These are phyloP conservation scores for Filosporella fistucella DNA, from an alignment of 495 filamentous ascomycete genomes.

Conservation along the genomic window DNA sequence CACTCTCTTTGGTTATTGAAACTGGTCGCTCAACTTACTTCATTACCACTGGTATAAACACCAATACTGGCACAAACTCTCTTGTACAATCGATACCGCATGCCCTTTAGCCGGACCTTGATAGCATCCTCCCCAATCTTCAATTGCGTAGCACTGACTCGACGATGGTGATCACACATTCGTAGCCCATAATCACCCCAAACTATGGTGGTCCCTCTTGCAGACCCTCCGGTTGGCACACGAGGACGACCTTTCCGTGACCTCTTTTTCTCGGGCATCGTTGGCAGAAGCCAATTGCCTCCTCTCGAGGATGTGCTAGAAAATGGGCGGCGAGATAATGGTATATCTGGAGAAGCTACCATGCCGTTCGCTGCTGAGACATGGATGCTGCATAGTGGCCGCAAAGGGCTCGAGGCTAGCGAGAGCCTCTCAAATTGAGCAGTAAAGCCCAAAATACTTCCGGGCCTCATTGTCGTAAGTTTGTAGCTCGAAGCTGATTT, in stretches of 20 bases:
- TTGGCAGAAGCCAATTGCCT: constrained; percentile 77
- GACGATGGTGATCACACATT: constrained; percentile 87
- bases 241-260: constrained; percentile 87
- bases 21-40: constrained; percentile 43
- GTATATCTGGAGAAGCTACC: no score
- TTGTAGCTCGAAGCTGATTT: not conserved
- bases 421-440: constrained; percentile 24
- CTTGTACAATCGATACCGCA: constrained; percentile 90
- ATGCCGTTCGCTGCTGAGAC: no score
- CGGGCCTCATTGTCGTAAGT: constrained; percentile 21
- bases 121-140: constrained; percentile 91
- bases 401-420: constrained; percentile 10
- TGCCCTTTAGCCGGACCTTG: constrained; percentile 78
- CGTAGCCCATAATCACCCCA: constrained; percentile 97
- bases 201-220: constrained; percentile 87
- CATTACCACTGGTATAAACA: constrained; percentile 92
- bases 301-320: constrained; percentile 59
- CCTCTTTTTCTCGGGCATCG: constrained; percentile 67
- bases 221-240: constrained; percentile 85
- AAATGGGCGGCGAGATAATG: constrained; percentile 40
- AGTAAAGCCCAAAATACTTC: constrained; percentile 16
- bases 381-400: constrained; percentile 1
- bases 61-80: constrained; percentile 86
- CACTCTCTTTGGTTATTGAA: not conserved
- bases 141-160: constrained; percentile 81